Evolutionary conservation across 768 basidiomycete genomes (phyloP).

Genomic region (Boletus barrowsii): DNA sequence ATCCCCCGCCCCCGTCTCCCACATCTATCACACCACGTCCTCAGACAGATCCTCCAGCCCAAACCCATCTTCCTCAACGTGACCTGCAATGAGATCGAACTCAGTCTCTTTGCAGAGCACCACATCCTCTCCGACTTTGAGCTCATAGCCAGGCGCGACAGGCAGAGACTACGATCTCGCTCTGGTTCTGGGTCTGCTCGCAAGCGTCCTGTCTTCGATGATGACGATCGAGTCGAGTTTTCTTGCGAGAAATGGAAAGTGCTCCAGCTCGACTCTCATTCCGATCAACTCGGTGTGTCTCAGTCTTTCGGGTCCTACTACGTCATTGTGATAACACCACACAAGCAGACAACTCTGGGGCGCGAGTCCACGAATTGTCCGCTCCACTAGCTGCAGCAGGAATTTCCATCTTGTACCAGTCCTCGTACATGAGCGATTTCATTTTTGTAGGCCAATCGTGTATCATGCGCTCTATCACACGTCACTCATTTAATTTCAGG

Average conservation of each 20-base stretch:
- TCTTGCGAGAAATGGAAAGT: slow-evolving; percentile 76
- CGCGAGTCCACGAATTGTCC: slow-evolving; percentile 72
- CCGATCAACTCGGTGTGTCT: slow-evolving; percentile 58
- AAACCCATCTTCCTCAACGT: slow-evolving; percentile 68
- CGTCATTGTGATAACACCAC: slow-evolving; percentile 5
- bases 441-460: slow-evolving; percentile 58
- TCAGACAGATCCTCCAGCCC: slow-evolving; percentile 68
- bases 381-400: slow-evolving; percentile 72
- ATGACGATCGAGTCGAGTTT: slow-evolving; percentile 57
- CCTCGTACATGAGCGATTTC: slow-evolving; percentile 80
- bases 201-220: slow-evolving; percentile 21
- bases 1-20: slow-evolving; percentile 68
- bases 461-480: background rate
- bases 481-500: slow-evolving; percentile 37
- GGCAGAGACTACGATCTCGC: slow-evolving; percentile 42
- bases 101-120: slow-evolving; percentile 69
- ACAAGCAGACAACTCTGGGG: slow-evolving; percentile 59
- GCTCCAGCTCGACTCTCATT: slow-evolving; percentile 79
- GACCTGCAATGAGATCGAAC: slow-evolving; percentile 77
- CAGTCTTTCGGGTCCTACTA: background rate
- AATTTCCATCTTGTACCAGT: slow-evolving; percentile 80
- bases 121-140: slow-evolving; percentile 57
- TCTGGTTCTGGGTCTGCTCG: slow-evolving; percentile 36
- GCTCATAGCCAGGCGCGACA: slow-evolving; percentile 55
- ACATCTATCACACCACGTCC: slow-evolving; percentile 55